Conservation (phyloP, 768 basidiomycete species). For the Lentinula raphanica region DNA sequence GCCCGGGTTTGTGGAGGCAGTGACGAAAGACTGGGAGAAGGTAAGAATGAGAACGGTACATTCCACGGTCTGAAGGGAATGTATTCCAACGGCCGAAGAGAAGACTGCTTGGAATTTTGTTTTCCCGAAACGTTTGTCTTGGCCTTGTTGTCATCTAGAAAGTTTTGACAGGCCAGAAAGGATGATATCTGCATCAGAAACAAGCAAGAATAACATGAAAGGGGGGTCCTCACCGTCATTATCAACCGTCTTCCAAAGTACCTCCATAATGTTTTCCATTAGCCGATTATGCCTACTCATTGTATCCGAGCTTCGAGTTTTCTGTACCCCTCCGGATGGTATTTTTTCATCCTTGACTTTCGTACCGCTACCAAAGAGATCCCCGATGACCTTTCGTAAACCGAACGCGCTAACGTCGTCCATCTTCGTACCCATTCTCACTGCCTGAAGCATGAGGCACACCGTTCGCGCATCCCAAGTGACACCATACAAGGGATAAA, state of each 20-base stretch:
- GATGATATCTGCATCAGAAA: not conserved
- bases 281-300: not conserved
- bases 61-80: not conserved
- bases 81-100: not conserved
- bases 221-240: not conserved
- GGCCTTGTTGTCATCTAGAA: not conserved
- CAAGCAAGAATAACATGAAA: not conserved
- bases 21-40: not conserved
- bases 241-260: not conserved
- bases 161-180: not conserved
- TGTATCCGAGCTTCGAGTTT: too few relatives aligned
- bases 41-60: not conserved
- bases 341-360: not conserved
- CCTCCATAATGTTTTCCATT: not conserved
- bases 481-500: not conserved
- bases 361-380: not conserved
- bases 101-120: not conserved
- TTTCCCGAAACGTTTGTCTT: not conserved
- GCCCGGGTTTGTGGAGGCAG: not conserved
- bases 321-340: too few relatives aligned
- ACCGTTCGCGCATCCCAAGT: not conserved
- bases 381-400: not conserved
- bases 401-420: slow-evolving; percentile 1
- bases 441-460: slow-evolving; percentile 5
- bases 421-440: slow-evolving; percentile 3